These are phyloP conservation scores for Chaetomiaceae sp. DNA, from an alignment of 2,329 filamentous ascomycete genomes.

Conservation along the genomic window DNA sequence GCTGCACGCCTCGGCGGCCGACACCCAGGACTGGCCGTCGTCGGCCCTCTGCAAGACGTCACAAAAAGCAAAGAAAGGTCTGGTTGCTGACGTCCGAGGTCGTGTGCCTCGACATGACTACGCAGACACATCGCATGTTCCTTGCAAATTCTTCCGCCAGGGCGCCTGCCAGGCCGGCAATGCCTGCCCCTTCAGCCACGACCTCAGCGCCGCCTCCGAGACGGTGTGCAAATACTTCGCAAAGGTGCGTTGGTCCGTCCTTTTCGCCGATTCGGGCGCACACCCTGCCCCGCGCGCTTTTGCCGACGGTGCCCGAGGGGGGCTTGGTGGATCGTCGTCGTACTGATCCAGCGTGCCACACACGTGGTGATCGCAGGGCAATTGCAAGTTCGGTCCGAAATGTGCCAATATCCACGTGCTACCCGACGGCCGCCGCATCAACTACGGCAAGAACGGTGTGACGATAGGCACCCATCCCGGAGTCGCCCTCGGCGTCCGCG, in stretches of 20 bases:
- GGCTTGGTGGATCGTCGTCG: constrained; percentile 5
- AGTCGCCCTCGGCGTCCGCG: constrained; percentile 59
- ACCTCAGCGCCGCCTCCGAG: constrained; percentile 75
- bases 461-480: constrained; percentile 50
- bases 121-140: constrained; percentile 89
- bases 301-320: constrained; percentile 3
- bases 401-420: constrained; percentile 95
- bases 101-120: neutral
- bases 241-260: constrained; percentile 58
- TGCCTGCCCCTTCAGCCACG: constrained; percentile 94
- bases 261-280: too few species aligned
- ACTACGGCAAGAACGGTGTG: constrained; percentile 66
- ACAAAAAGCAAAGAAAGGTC: too few species aligned
- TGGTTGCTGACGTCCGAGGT: neutral
- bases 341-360: constrained; percentile 19
- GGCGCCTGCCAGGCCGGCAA: constrained; percentile 93
- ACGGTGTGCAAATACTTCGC: constrained; percentile 98
- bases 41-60: too few species aligned
- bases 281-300: neutral
- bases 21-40: neutral
- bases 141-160: constrained; percentile 98
- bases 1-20: too few species aligned
- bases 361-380: constrained; percentile 57
- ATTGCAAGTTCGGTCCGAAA: constrained; percentile 98
- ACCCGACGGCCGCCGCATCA: constrained; percentile 86